These are phyloP conservation scores for Ganoderma lingzhi DNA, from an alignment of 1,284 basidiomycete genomes.

Conservation along the genomic window DNA sequence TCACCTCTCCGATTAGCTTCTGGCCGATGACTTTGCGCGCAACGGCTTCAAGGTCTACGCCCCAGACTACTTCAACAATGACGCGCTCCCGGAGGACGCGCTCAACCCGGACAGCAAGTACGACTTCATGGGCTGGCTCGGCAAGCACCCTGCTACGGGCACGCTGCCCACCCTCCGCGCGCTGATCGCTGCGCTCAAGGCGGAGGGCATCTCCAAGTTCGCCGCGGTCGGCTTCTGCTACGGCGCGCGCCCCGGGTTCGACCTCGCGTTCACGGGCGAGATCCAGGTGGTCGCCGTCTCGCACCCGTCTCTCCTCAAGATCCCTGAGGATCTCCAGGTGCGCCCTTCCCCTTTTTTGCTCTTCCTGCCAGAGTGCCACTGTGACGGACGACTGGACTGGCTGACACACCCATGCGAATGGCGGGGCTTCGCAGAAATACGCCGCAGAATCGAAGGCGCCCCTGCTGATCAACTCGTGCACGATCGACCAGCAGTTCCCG, in stretches of 20 bases:
- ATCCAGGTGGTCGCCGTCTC: conserved; percentile 61
- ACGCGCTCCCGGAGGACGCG: conserved; percentile 43
- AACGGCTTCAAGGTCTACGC: conserved; percentile 58
- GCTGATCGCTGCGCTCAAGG: conserved; percentile 65
- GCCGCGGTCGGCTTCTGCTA: conserved; percentile 75
- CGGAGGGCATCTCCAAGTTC: conserved; percentile 62
- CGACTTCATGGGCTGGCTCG: conserved; percentile 59
- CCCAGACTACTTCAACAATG: conserved; percentile 55
- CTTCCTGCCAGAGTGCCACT: not conserved
- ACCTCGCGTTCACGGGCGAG: conserved; percentile 68
- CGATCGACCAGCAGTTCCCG: conserved; percentile 60
- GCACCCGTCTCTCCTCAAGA: conserved; percentile 76
- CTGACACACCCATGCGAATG: not conserved
- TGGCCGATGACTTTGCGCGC: conserved; percentile 62
- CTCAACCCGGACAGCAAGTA: conserved; percentile 40
- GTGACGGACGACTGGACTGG: not conserved
- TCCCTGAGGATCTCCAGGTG: conserved; percentile 67
- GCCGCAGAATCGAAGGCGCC: conserved; percentile 54
- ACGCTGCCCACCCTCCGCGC: conserved; percentile 62
- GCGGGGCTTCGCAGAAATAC: conserved; percentile 55
- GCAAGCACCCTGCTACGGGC: conserved; percentile 50
- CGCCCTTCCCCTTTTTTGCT: not conserved
- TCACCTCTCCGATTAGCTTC: conserved; percentile 38
- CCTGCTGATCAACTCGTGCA: conserved; percentile 71
- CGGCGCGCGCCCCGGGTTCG: conserved; percentile 61